These are phyloP conservation scores for Chaetoscypha palmicola DNA, from an alignment of 2,329 filamentous ascomycete genomes.

Conservation along the genomic window DNA sequence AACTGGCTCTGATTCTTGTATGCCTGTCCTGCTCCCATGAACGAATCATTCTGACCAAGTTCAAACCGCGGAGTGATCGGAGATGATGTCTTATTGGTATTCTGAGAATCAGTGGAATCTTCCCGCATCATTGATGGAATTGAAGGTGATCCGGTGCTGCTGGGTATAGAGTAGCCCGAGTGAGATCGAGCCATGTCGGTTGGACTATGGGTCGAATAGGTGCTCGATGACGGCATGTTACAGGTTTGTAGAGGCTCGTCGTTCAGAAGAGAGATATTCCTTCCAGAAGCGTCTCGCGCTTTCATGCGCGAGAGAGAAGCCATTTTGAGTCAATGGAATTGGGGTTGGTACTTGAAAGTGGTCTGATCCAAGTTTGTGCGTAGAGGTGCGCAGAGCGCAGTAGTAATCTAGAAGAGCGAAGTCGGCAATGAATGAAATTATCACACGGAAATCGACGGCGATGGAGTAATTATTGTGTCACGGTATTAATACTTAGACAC, in stretches of 20 bases:
- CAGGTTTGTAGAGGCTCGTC: constrained; percentile 38
- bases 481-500: no score
- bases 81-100: constrained; percentile 46
- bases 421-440: no score
- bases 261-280: constrained; percentile 53
- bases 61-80: constrained; percentile 47
- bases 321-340: no score
- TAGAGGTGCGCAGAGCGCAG: no score
- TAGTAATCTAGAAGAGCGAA: no score
- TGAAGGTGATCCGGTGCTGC: constrained; percentile 33
- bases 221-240: constrained; percentile 11
- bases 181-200: constrained; percentile 17
- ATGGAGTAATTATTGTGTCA: no score
- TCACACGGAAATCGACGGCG: no score
- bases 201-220: constrained; percentile 9
- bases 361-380: no score
- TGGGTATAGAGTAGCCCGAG: constrained; percentile 34
- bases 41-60: constrained; percentile 31
- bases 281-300: constrained; percentile 48
- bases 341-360: no score
- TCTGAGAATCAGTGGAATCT: constrained; percentile 55
- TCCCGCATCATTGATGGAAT: constrained; percentile 51
- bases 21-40: constrained; percentile 15
- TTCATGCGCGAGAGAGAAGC: constrained; percentile 39
- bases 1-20: constrained; percentile 35